phyloP scores from a whole-genome alignment of 257 asterid genomes.

The Coffea eugenioides region DNA sequence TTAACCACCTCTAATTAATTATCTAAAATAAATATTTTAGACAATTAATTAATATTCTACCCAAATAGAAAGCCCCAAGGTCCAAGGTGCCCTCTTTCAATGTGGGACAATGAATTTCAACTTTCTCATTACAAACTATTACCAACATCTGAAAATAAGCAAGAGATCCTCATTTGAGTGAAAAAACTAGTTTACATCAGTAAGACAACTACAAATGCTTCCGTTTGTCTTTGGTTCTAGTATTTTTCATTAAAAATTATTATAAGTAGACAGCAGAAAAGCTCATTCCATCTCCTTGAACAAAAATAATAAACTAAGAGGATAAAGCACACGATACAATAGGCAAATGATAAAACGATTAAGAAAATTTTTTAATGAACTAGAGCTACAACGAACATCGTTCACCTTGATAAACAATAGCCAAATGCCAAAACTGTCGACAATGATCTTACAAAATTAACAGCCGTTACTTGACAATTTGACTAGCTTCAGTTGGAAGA shows the following conservation, averaged over 20 bases:
- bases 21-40: too few relatives aligned
- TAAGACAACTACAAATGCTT: not conserved
- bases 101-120: too few relatives aligned
- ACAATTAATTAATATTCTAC: too few relatives aligned
- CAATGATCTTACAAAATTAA: conserved; percentile 81
- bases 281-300: not conserved
- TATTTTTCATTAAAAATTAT: not conserved
- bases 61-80: too few relatives aligned
- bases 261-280: not conserved
- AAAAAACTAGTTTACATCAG: not conserved
- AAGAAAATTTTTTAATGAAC: not conserved
- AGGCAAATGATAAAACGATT: not conserved
- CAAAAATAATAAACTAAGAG: not conserved
- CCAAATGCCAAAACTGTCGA: conserved; percentile 91
- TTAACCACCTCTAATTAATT: too few relatives aligned
- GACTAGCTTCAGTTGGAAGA: conserved; percentile 87
- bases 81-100: too few relatives aligned
- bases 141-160: conserved; percentile 45
- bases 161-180: not conserved
- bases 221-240: not conserved
- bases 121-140: too few relatives aligned
- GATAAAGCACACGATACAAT: not conserved
- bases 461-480: conserved; percentile 74
- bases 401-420: conserved; percentile 83
- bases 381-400: not conserved